Base-by-base conservation (phyloP, 2,329 filamentous ascomycete genomes). In the Penicillium sp. region DNA sequence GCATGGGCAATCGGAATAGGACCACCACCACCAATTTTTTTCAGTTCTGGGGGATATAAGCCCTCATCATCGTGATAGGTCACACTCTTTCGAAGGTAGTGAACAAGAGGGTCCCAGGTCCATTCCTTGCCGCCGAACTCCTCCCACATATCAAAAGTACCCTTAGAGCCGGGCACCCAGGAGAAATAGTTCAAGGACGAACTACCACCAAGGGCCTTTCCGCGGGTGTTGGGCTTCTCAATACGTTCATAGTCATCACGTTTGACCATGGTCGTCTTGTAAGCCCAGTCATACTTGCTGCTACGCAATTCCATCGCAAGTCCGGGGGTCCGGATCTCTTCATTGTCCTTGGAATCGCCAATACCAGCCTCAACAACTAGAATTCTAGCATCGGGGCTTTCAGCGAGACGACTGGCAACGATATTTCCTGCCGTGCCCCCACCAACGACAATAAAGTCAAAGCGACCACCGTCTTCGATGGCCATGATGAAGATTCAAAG, bases 111-210 rank as follows among this genome's bases (percentile, higher is more conserved):
- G 2, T 83, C 75, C 79, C 81, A 86, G 0, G 72, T 84, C 84
- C 84, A 87, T 7, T 75, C 70, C 2, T 71, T 58, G 2, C 74
- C 75, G 23, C 77, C 76, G 48, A 69, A 78, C 30, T 75, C 71
- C 13, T 64, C 74, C 77, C 77, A 80, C 49, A 74, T 68, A 55
- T 80, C 80, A 59, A 83, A 86, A 0, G 83, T 86, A 2, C 75
- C 74, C 47, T 78, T 78, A 49, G 76, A 80, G 2, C 84, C 84
- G 1, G 78, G 82, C 4, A 84, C 75, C 84, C 84, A 87, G 12
- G 83, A 85, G 67, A 81, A 85, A 65, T 86, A 87, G 69, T 87
- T 87, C 42, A 84, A 65, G 32, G 74, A 80, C 0, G 77, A 80
- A 52, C 79, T 82, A 13, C 84, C 84, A 29, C 84, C 84, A 0